Conservation (phyloP, 805 yeast genomes). For the Saccharomycopsis synnaedendra region DNA sequence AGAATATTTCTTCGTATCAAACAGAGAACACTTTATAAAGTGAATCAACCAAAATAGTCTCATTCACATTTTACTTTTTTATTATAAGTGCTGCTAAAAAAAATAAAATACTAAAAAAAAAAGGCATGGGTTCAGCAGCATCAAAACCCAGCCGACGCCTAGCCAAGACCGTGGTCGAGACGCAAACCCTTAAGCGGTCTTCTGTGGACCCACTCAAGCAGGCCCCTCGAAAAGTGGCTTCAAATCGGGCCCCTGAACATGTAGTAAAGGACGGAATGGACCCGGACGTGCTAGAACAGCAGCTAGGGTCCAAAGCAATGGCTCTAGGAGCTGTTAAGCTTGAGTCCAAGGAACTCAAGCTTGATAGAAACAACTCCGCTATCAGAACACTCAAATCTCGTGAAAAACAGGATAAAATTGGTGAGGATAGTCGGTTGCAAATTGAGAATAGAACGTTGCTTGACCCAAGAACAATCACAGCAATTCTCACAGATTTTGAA, state of each 20-base stretch:
- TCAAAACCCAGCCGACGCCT: constrained; percentile 9
- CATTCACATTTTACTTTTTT: neutral
- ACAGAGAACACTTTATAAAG: too few relatives aligned
- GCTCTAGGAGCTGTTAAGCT: constrained; percentile 13
- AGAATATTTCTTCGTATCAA: neutral
- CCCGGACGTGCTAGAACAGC: constrained; percentile 4
- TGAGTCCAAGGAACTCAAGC: constrained; percentile 2
- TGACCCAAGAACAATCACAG: constrained; percentile 15
- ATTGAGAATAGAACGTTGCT: constrained; percentile 4
- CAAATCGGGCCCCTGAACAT: too few relatives aligned
- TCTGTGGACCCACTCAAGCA: constrained; percentile 6
- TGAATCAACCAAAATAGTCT: too few relatives aligned
- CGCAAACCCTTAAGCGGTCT: constrained; percentile 1
- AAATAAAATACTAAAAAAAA: neutral
- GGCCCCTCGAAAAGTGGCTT: neutral
- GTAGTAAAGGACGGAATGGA: constrained; percentile 13
- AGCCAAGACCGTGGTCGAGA: constrained; percentile 4
- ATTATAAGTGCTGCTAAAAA: neutral
- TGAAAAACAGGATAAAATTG: constrained; percentile 6
- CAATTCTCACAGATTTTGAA: constrained; percentile 10
- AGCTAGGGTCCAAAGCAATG: constrained; percentile 9
- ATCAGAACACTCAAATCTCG: constrained; percentile 10
- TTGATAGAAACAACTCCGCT: constrained; percentile 13
- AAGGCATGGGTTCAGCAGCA: constrained; percentile 14
- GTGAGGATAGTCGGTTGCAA: constrained; percentile 3